These are phyloP conservation scores for Xylogone sp. DNA, from an alignment of 2,329 filamentous ascomycete species.

Conservation along the genomic window DNA sequence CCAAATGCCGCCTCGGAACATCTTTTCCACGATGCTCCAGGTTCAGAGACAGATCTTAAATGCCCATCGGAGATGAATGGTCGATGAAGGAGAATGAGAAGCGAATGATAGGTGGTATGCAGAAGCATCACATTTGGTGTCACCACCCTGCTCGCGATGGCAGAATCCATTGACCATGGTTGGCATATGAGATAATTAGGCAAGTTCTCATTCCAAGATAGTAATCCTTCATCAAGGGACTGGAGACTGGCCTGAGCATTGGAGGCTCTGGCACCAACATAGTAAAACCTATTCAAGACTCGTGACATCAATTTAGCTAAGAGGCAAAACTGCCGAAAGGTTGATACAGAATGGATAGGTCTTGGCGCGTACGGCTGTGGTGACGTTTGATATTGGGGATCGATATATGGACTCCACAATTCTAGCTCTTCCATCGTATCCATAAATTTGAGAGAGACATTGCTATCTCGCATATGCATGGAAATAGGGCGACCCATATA, in stretches of 20 bases:
- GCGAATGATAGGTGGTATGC: constrained; percentile 45
- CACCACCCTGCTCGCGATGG: constrained; percentile 28
- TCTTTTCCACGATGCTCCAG: constrained; percentile 38
- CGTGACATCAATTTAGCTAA: constrained; percentile 40
- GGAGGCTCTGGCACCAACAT: constrained; percentile 36
- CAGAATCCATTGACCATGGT: constrained; percentile 3
- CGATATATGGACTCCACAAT: constrained; percentile 42
- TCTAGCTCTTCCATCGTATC: constrained; percentile 52
- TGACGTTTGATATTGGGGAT: constrained; percentile 26
- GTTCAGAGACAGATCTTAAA: constrained; percentile 37
- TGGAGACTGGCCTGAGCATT: constrained; percentile 34
- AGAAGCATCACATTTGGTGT: constrained; percentile 44
- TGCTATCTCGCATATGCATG: constrained; percentile 41
- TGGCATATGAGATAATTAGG: constrained; percentile 39
- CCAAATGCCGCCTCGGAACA: constrained; percentile 41
- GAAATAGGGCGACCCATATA: constrained; percentile 50
- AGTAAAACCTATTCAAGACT: constrained; percentile 40
- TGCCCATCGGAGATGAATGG: constrained; percentile 49
- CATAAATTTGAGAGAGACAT: constrained; percentile 43
- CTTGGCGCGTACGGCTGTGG: constrained; percentile 14
- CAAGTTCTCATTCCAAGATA: constrained; percentile 37
- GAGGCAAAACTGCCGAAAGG: constrained; percentile 40
- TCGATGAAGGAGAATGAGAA: constrained; percentile 49
- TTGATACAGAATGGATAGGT: constrained; percentile 20
- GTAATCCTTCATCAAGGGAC: constrained; percentile 36